These are phyloP conservation scores for Zygoascus tannicola DNA, from an alignment of 805 yeast species.

Conservation along the genomic window DNA sequence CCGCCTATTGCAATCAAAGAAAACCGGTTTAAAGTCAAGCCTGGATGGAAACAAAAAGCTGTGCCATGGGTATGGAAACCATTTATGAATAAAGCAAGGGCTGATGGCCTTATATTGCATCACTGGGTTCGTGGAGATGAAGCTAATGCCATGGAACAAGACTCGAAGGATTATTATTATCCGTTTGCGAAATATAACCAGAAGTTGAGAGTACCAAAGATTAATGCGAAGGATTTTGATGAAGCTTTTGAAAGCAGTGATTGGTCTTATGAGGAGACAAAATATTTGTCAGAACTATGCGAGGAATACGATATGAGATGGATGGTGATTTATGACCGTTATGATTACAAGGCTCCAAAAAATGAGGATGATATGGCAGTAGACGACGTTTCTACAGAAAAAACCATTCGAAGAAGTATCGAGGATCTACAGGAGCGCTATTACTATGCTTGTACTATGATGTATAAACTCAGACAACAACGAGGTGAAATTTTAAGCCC, in stretches of 20 bases:
- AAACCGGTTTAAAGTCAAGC: constrained; percentile 51
- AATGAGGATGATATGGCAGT: not conserved
- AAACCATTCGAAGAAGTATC: not conserved
- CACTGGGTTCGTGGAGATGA: constrained; percentile 82
- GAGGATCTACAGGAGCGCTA: constrained; percentile 83
- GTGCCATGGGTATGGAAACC: constrained; percentile 73
- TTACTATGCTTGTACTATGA: constrained; percentile 54
- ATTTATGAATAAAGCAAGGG: constrained; percentile 49
- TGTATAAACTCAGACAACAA: constrained; percentile 38
- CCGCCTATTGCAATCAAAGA: constrained; percentile 67
- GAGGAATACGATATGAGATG: constrained; percentile 52
- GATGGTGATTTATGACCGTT: constrained; percentile 59
- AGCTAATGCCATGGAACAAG: constrained; percentile 1
- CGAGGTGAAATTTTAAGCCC: constrained; percentile 29
- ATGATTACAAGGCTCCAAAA: constrained; percentile 25
- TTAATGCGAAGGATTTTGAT: constrained; percentile 54
- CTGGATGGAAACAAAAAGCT: constrained; percentile 51
- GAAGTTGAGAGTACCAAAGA: constrained; percentile 56
- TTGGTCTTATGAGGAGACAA: constrained; percentile 76
- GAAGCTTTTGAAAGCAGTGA: constrained; percentile 29
- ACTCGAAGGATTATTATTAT: constrained; percentile 31
- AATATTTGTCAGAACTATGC: constrained; percentile 60
- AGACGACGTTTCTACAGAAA: constrained; percentile 1
- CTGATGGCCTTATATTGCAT: constrained; percentile 42
- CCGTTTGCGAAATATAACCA: constrained; percentile 69